These are phyloP conservation scores for Penicillium verhagenii DNA, from an alignment of 495 filamentous ascomycete genomes.

Conservation along the genomic window DNA sequence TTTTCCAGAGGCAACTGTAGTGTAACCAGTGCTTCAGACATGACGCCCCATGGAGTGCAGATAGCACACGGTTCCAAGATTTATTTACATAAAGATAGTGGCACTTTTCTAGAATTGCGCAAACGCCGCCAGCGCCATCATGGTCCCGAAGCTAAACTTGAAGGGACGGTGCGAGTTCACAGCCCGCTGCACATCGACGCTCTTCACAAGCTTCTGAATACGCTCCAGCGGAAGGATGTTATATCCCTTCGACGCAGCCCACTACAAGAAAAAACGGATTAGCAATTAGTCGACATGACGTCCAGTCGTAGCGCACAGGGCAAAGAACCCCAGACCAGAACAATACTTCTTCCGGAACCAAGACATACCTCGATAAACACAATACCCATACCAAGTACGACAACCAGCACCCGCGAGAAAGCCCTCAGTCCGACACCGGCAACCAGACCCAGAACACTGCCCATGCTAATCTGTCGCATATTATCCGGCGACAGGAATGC, in stretches of 20 bases:
- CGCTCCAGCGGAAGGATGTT: constrained; percentile 62
- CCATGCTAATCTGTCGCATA: constrained; percentile 66
- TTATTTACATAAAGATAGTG: constrained; percentile 17
- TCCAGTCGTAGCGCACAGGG: no score
- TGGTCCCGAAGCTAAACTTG: constrained; percentile 73
- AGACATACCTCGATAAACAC: constrained; percentile 66
- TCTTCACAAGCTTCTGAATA: constrained; percentile 59
- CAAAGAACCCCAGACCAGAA: neutral
- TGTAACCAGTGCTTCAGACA: neutral
- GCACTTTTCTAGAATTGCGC: constrained; percentile 39
- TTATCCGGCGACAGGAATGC: constrained; percentile 44
- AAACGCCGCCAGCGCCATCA: constrained; percentile 78
- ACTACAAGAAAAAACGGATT: constrained; percentile 41
- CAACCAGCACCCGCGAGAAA: constrained; percentile 72
- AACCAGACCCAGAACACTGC: constrained; percentile 67
- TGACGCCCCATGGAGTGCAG: neutral
- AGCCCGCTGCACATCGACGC: constrained; percentile 55
- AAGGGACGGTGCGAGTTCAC: constrained; percentile 70
- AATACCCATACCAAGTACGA: constrained; percentile 69
- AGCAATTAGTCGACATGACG: neutral
- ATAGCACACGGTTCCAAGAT: neutral
- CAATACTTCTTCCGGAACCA: neutral
- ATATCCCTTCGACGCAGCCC: constrained; percentile 70
- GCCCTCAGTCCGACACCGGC: constrained; percentile 68
- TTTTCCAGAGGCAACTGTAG: neutral